Base-by-base conservation (phyloP, 768 basidiomycete species). In the Paxillus involutus region DNA sequence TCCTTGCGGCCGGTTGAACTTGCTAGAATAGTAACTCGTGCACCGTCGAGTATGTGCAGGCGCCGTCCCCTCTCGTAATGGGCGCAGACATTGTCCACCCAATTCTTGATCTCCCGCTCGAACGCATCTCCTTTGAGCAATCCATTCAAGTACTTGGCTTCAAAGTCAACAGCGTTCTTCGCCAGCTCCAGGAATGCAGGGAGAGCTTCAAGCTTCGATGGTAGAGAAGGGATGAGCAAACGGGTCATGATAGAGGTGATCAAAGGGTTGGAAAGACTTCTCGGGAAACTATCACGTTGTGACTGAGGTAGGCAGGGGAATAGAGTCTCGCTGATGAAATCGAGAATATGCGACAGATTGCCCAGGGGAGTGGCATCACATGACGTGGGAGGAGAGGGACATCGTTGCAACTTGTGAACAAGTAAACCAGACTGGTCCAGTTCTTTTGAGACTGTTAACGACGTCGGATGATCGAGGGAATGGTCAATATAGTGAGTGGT, bases 61-160 rank as follows among this genome's bases (percentile, higher is more conserved):
- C 93, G 78, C 61, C 92, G 71, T 60, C 86, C 83, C 55, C 83
- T 82, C 66, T 94, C 93, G 67, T 94, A 96, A 68, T 92, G 89
- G 3, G 77, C 71, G 16, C 82, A 79, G 11, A 91, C 77, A 4
- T 82, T 80, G 46, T 85, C 79, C 4, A 79, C 80, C 90, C 94
- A 96, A 6, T 70, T 62, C 62, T 81, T 79, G 51, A 95, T 80
- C 7, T 83, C 72, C 24, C 73, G 73, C 43, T 85, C 83, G 6
- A 71, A 70, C 12, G 59, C 51, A 19, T 76, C 78, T 50, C 76
- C 79, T 13, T 78, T 78, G 14, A 89, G 72, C 53, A 86, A 59
- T 13, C 67, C 67, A 13, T 79, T 61, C 14, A 89, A 62, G 47
- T 80, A 79, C 35, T 73, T 70, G 11, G 77, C 72, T 72, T 96